Evolutionary conservation across 495 filamentous ascomycete species (phyloP).

Genomic region (Aspergillus funiculosus): DNA sequence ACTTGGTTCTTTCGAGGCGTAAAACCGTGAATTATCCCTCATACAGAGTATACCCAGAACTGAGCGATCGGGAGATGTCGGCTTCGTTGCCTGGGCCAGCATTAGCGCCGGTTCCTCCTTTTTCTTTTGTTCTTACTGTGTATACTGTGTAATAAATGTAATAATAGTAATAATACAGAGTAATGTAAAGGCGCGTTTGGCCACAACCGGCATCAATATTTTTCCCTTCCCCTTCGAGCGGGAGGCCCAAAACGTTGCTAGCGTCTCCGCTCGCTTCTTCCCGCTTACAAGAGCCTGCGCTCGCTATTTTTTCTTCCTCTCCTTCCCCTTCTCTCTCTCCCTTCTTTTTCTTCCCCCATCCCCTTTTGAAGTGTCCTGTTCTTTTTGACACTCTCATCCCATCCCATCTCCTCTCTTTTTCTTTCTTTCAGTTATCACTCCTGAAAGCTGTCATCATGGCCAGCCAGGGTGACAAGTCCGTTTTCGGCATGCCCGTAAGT

Average conservation of each 20-base stretch:
- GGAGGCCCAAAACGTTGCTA: slow-evolving; percentile 21
- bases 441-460: slow-evolving; percentile 47
- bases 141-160: slow-evolving; percentile 6
- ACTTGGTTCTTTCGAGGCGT: too few species aligned
- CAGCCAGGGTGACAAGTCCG: slow-evolving; percentile 61
- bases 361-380: slow-evolving; percentile 34
- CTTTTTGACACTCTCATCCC: slow-evolving; percentile 32
- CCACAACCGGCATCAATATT: slow-evolving; percentile 1
- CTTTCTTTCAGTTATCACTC: slow-evolving; percentile 32
- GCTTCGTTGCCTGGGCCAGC: slow-evolving; percentile 28
- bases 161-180: slow-evolving; percentile 1
- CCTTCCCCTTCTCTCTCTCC: slow-evolving; percentile 29
- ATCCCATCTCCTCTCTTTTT: slow-evolving; percentile 40
- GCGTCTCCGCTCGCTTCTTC: slow-evolving; percentile 38
- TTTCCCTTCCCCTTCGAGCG: slow-evolving; percentile 4
- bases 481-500: slow-evolving; percentile 80
- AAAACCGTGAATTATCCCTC: too few species aligned
- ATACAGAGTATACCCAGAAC: too few species aligned
- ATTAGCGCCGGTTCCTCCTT: slow-evolving; percentile 24
- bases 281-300: slow-evolving; percentile 41
- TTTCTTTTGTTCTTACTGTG: slow-evolving; percentile 16
- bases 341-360: slow-evolving; percentile 32
- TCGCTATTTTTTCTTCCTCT: slow-evolving; percentile 35
- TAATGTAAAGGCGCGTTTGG: too few species aligned
- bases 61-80: slow-evolving; percentile 45